Evolutionary conservation across 257 asterid genomes (phyloP), one percentile per base, ranked within the genome.

Genomic region (Scutellaria baicalensis): DNA sequence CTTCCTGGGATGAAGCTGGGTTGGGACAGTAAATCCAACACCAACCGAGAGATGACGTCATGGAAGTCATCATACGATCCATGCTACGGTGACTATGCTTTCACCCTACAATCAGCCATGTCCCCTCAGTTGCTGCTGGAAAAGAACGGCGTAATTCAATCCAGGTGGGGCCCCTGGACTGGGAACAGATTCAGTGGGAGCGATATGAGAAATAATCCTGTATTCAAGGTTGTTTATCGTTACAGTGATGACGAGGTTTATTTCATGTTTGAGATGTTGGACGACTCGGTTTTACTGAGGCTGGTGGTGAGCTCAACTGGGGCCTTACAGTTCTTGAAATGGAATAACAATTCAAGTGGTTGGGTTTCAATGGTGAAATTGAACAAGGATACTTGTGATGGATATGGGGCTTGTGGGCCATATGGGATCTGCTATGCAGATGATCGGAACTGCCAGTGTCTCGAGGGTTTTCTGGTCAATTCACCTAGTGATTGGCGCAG

Each of bases 1-100:
- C 68, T 86, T 6, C 89, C 89, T 9, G 81, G 85, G 14, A 86
- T 86, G 92, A 80, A 72, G 36, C 79, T 86, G 0, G 89, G 92
- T 0, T 82, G 84, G 92, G 75, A 83, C 13, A 16, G 70, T 5
- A 75, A 67, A 49, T n/a, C 60, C 5, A 43, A 35, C 13, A 8
- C 59, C 5, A 42, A 66, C 23, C 70, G 74, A n/a, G 59, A 50
- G 39, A 69, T 84, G 58, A 86, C 72, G 10, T 84, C 92, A 9
- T 77, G 87, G 92, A 79, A 35, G 38, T 76, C 69, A 6, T 5
- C 5, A 0, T 69, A 21, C 0, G 83, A 85, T 60, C 91, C 91
- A 6, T 64, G 66, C 2, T 6, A 33, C 0, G 88, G 89, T 0
- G 86, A 80, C 0, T 86, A 75, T 4, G 62, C 72, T 31, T 81